Base-by-base conservation (phyloP, 2,329 filamentous ascomycete genomes). In the Raffaelea deltoideospora region DNA sequence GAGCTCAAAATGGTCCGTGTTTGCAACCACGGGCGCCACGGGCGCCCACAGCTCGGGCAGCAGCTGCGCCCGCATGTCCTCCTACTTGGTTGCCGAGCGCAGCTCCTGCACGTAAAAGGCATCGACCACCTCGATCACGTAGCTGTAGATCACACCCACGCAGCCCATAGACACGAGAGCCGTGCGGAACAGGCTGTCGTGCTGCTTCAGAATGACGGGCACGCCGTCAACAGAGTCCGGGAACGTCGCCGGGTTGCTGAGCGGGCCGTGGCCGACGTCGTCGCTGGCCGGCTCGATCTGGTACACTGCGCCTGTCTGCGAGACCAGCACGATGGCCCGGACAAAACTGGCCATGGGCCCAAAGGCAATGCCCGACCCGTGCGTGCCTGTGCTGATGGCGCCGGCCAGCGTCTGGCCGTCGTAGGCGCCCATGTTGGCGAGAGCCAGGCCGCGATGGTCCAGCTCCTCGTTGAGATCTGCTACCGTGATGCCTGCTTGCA, bases 351-450 rank as follows among this genome's bases (percentile, higher is more conserved):
- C 37, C 39, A 50, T 30, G 0, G 48, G 48, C 1, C 45, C 47
- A 28, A 38, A 50, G 1, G 15, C 15, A 9, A 47, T 45, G 0
- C 48, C 48, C 0, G 48, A 50, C 1, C 48, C 48, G 18, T 50
- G 48, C 2, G 47, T 50, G 3, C 43, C 47, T 0, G 48, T 50
- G 0, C 44, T 45, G 34, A 50, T 41, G 10, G 42, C 46, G 2
- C 48, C 48, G 1, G 45, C 43, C 11, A 50, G 37, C 0, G 48
- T 49, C 31, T 50, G 48, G 0, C 47, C 48, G 20, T 50, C 48
- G 31, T 45, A 50, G 4, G 41, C 47, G 13, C 47, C 47, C 48
- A 49, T 49, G 22, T 50, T 49, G 31, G 41, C 15, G 2, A 50
- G 40, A 0, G 45, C 48, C 9, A 50, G 38, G 6, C 43, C 44